phyloP scores from a whole-genome alignment of 371 early-diverging fungal genomes.

The Mortierella sp. region DNA sequence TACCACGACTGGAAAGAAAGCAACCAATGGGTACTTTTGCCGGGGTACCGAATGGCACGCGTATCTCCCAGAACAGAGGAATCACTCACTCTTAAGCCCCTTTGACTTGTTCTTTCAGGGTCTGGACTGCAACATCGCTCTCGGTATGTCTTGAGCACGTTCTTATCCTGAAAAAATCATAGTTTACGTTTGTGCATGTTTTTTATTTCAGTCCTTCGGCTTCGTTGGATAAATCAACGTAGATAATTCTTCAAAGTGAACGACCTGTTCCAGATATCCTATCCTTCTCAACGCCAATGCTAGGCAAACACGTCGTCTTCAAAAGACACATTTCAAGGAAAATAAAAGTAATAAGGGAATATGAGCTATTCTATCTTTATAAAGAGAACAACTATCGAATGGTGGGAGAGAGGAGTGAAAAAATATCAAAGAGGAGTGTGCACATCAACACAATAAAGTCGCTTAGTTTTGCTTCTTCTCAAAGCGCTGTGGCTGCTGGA shows the following conservation, averaged over 20 bases:
- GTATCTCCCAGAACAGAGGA: not conserved
- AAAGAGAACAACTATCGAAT: not conserved
- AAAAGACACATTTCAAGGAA: not conserved
- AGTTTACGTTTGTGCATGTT: too few relatives aligned
- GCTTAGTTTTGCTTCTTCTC: constrained; percentile 48
- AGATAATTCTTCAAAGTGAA: too few relatives aligned
- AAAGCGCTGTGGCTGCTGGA: constrained; percentile 52
- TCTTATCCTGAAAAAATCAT: not conserved
- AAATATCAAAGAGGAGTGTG: not conserved
- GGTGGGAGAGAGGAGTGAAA: not conserved
- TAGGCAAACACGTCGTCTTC: too few relatives aligned
- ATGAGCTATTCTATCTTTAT: not conserved
- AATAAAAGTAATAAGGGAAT: not conserved
- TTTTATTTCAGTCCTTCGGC: too few relatives aligned
- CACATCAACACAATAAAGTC: not conserved
- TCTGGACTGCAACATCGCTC: not conserved
- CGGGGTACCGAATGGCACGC: not conserved
- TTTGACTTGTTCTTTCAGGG: not conserved
- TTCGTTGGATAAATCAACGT: too few relatives aligned
- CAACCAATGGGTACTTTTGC: not conserved
- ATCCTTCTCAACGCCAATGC: too few relatives aligned
- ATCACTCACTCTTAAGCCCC: not conserved
- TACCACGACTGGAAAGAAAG: not conserved
- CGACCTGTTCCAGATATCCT: too few relatives aligned
- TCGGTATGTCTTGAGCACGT: not conserved